These are phyloP conservation scores for Starmera dryadoides DNA, from an alignment of 805 yeast species.

Conservation along the genomic window DNA sequence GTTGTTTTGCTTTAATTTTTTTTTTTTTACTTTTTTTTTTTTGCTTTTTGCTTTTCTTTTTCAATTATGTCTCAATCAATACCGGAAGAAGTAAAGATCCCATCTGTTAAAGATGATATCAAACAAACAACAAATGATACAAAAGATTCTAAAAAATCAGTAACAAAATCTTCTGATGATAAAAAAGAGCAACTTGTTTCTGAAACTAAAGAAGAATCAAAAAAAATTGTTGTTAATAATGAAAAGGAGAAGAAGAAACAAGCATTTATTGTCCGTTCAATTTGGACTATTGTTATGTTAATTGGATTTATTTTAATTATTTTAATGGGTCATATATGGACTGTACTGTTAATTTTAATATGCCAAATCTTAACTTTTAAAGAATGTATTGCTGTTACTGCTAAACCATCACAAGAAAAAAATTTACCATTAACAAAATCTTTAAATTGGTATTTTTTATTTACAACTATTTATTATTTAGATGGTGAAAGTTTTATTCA, in stretches of 20 bases:
- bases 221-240: background rate
- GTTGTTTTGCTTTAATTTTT: background rate
- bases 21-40: background rate
- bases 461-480: slow-evolving; percentile 80
- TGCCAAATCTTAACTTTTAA: slow-evolving; percentile 81
- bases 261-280: slow-evolving; percentile 78
- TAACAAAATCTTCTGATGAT: background rate
- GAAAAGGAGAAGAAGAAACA: slow-evolving; percentile 58
- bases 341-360: slow-evolving; percentile 61
- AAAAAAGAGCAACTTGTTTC: background rate
- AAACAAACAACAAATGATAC: too few species aligned
- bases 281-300: slow-evolving; percentile 94
- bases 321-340: slow-evolving; percentile 80
- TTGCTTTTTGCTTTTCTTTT: background rate
- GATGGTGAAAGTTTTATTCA: slow-evolving; percentile 79
- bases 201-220: background rate
- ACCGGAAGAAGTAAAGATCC: background rate
- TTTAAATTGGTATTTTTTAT: slow-evolving; percentile 88
- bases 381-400: slow-evolving; percentile 85
- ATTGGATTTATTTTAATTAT: slow-evolving; percentile 59
- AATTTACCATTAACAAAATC: slow-evolving; percentile 75
- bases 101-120: background rate
- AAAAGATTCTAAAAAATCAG: background rate
- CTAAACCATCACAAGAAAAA: slow-evolving; percentile 70
- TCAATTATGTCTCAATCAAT: background rate